These are phyloP conservation scores for Pestalotiopsis fici DNA, from an alignment of 2,329 filamentous ascomycete genomes.

Conservation along the genomic window DNA sequence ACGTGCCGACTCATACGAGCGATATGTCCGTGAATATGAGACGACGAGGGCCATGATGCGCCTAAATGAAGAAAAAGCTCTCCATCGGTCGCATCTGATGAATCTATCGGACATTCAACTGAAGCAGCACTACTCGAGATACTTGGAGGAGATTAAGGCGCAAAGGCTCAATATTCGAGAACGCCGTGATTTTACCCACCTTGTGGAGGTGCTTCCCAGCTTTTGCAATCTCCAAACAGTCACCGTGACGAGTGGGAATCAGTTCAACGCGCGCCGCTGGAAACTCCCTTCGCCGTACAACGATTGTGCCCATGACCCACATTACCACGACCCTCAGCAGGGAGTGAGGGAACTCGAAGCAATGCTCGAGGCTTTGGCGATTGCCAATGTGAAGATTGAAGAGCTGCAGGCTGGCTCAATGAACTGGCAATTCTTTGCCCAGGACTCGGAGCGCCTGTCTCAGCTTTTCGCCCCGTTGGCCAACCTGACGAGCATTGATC, in stretches of 20 bases:
- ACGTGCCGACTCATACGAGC: not conserved
- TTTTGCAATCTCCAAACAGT: conserved; percentile 19
- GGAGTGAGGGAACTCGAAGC: not conserved
- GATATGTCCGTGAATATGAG: not conserved
- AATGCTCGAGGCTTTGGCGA: not conserved
- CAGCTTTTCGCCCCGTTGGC: not conserved
- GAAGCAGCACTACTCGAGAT: not conserved
- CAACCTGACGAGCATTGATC: not conserved
- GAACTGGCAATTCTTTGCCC: not conserved
- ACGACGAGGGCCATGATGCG: not conserved
- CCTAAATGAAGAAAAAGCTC: not conserved
- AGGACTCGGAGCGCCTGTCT: not conserved
- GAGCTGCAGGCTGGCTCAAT: not conserved
- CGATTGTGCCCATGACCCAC: not conserved
- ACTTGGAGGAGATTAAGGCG: not conserved
- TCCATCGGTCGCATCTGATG: not conserved
- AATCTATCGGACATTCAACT: not conserved
- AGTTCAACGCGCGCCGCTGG: not conserved
- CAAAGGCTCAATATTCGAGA: not conserved
- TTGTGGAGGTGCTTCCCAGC: conserved; percentile 6
- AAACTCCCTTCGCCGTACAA: not conserved
- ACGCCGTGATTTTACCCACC: not conserved
- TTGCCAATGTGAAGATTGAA: not conserved
- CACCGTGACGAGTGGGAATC: not conserved
- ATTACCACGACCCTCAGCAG: not conserved